phyloP scores from a whole-genome alignment of 148 eudicot species.

The Diospyros lotus region DNA sequence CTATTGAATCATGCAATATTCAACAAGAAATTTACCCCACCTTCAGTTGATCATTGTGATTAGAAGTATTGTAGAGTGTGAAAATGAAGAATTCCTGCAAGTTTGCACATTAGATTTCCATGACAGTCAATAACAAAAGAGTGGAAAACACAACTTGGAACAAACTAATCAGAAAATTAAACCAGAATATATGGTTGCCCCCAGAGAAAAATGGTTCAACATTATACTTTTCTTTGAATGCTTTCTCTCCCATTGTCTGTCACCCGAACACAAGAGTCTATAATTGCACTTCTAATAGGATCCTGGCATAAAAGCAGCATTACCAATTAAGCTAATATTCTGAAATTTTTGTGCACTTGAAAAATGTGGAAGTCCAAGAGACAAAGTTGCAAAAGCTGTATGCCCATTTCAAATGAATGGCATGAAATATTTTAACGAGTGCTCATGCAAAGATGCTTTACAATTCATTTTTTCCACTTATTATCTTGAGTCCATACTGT shows the following conservation, averaged over 20 bases:
- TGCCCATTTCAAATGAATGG: no score
- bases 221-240: conserved; percentile 48
- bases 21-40: conserved; percentile 27
- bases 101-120: no score
- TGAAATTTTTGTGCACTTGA: no score
- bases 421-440: no score
- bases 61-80: conserved; percentile 57
- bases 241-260: conserved; percentile 66
- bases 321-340: no score
- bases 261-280: conserved; percentile 68
- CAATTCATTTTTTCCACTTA: no score
- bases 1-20: neutral
- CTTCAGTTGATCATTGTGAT: conserved; percentile 69
- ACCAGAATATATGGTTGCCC: neutral
- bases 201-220: no score
- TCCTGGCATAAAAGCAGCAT: conserved; percentile 24
- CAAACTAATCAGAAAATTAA: neutral
- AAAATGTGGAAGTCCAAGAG: no score
- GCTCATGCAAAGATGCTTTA: no score
- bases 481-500: no score
- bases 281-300: conserved; percentile 63
- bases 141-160: neutral
- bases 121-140: conserved; percentile 2
- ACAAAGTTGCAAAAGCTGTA: no score
- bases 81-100: conserved; percentile 64